Percentiles rank a stretch among this genome's conserved stretches.
phyloP scores from a whole-genome alignment of 805 yeast genomes.

The Candida coleopterorum region DNA sequence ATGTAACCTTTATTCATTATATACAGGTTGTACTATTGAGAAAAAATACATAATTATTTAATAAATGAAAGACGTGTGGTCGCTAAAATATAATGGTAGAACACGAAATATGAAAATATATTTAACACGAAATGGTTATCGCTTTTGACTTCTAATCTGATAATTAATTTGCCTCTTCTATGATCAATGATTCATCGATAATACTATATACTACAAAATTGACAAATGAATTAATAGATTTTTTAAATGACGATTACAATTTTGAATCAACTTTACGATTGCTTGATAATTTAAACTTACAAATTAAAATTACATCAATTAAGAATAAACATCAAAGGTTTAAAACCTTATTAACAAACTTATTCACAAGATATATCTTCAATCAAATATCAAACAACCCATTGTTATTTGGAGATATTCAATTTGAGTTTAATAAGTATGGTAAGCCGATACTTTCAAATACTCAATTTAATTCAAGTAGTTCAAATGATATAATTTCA shows the following conservation, averaged over 20 bases:
- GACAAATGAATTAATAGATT: slow-evolving; percentile 11
- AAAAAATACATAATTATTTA: no score
- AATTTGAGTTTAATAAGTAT: slow-evolving; percentile 27
- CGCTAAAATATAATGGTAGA: no score
- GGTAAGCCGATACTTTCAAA: slow-evolving; percentile 54
- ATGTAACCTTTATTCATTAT: no score
- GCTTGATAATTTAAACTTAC: slow-evolving; percentile 36
- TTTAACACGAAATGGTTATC: no score
- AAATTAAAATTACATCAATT: slow-evolving; percentile 35
- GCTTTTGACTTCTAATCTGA: no score
- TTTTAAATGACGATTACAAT: slow-evolving; percentile 30
- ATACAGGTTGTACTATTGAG: no score
- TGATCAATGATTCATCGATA: no score
- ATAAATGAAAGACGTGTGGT: no score
- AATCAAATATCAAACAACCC: slow-evolving; percentile 15
- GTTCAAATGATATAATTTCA: slow-evolving; percentile 48
- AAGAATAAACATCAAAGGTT: slow-evolving; percentile 29
- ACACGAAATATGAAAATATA: no score
- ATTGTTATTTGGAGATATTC: slow-evolving; percentile 15
- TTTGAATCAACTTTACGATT: slow-evolving; percentile 49
- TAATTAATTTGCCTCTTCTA: no score
- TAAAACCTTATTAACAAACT: slow-evolving; percentile 39
- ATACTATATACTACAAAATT: slow-evolving; percentile 12
- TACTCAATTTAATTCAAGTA: slow-evolving; percentile 53
- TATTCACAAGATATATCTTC: slow-evolving; percentile 43